Percentiles rank a stretch among this genome's conserved stretches.
Conservation (phyloP, 768 basidiomycete species). For the Austroboletus eburneus region DNA sequence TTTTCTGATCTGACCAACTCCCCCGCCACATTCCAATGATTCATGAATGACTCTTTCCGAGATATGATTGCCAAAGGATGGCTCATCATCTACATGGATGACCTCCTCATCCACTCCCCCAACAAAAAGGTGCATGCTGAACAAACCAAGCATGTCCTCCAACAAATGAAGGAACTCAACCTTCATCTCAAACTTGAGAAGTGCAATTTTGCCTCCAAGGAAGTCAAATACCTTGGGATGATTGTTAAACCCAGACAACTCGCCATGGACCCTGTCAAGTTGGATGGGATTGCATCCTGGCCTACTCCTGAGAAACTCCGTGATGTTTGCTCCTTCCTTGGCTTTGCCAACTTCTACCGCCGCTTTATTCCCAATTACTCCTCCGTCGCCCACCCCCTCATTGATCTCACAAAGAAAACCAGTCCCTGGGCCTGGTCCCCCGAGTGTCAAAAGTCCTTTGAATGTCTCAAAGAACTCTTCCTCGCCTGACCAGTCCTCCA, state of each 20-base stretch:
- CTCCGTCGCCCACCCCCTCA: slow-evolving; percentile 21
- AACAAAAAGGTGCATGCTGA: slow-evolving; percentile 25
- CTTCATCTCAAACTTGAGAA: neutral
- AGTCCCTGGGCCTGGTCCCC: neutral
- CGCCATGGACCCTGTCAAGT: neutral
- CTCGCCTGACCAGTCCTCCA: neutral
- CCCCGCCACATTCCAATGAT: slow-evolving; percentile 20
- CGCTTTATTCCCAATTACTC: slow-evolving; percentile 34
- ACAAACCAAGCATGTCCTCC: neutral
- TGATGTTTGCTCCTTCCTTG: neutral
- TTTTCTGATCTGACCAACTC: slow-evolving; percentile 18
- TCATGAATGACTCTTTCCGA: neutral
- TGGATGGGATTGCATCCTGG: slow-evolving; percentile 27
- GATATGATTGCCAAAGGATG: slow-evolving; percentile 9
- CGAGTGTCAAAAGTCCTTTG: neutral
- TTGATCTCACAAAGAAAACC: neutral
- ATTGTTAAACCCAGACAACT: neutral
- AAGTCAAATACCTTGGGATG: neutral
- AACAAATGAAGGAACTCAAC: neutral
- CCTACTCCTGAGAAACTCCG: slow-evolving; percentile 11
- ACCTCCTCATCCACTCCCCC: slow-evolving; percentile 23
- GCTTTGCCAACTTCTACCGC: slow-evolving; percentile 23
- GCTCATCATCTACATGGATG: slow-evolving; percentile 14
- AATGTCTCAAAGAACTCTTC: neutral
- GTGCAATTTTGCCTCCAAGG: neutral